Base-by-base conservation (phyloP, 75 land plant genomes). In the Pinus albicaulis region DNA sequence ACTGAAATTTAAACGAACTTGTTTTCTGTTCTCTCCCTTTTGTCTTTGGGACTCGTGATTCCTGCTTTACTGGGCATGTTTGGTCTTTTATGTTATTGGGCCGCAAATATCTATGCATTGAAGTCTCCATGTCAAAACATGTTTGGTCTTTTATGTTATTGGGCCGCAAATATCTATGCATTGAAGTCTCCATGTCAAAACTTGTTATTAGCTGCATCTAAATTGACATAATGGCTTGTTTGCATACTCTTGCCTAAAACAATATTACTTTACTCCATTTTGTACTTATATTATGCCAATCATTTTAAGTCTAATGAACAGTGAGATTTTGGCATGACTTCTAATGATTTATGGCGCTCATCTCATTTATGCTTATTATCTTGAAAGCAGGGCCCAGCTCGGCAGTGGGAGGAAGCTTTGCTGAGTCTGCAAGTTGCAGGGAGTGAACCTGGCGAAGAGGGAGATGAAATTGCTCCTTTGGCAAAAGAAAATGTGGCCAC, bases 391-490 rank as follows among this genome's bases (percentile, higher is more conserved):
- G 99, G 90, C 7, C 95, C 99, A 68, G 89, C 98, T 4, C 91
- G 87, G 79, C 55, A 72, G 22, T 96, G 99, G 99, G 99, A 96
- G 74, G 76, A 89, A 44, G 55, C 88, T 20, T 79, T 96, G 69
- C 64, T 96, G 69, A 83, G 82, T 75, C 57, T 96, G 77, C 87
- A 75, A 56, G 95, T 90, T 55, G 90, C 72, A 20, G 95, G 92
- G 7, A 77, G 84, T 73, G 83, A 85, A 59, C 68, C 89, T 14
- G 99, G 99, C 14, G 73, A 82, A 64, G 99, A 94, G 66, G 98
- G 90, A 17, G 95, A 94, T 8, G 99, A 96, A 71, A 90, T 94
- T 31, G 93, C 93, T 73, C 98, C 99, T 48, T 79, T 86, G 55
- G 91, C 95, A 28, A 82, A 86, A 82, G 92, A 85, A 72, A 94